These are phyloP conservation scores for Pythium volutum DNA, from an alignment of 352 stramenopile species.

Conservation along the genomic window DNA sequence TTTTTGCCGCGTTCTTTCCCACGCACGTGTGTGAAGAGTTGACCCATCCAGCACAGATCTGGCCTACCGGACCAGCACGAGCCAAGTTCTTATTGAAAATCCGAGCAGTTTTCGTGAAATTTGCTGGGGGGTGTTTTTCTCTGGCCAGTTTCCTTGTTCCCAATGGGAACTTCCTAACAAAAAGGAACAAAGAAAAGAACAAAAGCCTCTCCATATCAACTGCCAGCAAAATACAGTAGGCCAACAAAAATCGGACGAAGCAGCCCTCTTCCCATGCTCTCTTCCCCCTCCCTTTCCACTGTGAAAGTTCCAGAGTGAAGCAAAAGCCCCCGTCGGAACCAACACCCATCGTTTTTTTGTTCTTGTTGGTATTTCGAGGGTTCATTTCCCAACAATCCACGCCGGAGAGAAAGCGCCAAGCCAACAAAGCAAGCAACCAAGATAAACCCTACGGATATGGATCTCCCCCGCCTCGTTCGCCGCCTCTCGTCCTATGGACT, in stretches of 20 bases:
- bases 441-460: conserved; percentile 21
- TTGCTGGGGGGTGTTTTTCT: not conserved
- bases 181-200: conserved; percentile 9
- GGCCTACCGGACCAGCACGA: conserved; percentile 2
- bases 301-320: not conserved
- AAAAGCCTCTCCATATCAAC: conserved; percentile 2
- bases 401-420: conserved; percentile 1
- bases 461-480: conserved; percentile 36
- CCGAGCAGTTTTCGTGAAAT: not conserved
- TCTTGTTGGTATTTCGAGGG: not conserved
- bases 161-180: too few relatives aligned
- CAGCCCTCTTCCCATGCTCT: not conserved
- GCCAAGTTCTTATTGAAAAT: too few relatives aligned
- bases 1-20: conserved; percentile 1
- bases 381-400: conserved; percentile 2
- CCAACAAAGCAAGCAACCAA: not conserved
- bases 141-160: not conserved
- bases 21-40: conserved; percentile 10
- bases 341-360: conserved; percentile 1
- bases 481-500: conserved; percentile 30
- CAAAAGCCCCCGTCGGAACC: not conserved
- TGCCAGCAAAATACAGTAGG: not conserved
- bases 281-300: not conserved
- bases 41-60: conserved; percentile 7
- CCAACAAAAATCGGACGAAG: not conserved